Evolutionary conservation across 2,329 filamentous ascomycete species (phyloP).

Genomic region (Esteya vermicola): DNA sequence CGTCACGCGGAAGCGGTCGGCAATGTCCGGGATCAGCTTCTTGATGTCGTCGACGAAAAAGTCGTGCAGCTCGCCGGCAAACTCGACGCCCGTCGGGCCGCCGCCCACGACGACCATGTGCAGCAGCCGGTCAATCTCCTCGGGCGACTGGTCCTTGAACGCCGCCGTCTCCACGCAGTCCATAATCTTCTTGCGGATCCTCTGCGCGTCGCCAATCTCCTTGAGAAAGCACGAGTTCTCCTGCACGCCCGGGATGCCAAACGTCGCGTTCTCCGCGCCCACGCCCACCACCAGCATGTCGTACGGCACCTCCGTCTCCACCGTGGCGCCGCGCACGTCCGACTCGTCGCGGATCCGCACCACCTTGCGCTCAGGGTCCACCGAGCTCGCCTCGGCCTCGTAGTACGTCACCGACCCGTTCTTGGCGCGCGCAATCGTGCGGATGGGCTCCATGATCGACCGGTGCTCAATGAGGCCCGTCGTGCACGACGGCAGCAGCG

Average conservation of each 20-base stretch:
- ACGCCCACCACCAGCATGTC: conserved; percentile 98
- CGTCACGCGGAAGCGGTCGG: conserved; percentile 90
- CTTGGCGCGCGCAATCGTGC: conserved; percentile 91
- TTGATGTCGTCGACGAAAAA: conserved; percentile 98
- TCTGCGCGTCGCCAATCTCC: conserved; percentile 91
- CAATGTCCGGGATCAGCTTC: conserved; percentile 95
- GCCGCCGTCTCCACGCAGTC: conserved; percentile 97
- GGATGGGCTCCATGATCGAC: conserved; percentile 98
- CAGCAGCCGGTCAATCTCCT: conserved; percentile 84
- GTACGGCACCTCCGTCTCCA: conserved; percentile 81
- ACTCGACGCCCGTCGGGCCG: conserved; percentile 94
- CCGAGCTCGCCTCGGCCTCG: conserved; percentile 91
- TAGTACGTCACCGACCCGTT: conserved; percentile 89
- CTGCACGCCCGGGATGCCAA: conserved; percentile 88
- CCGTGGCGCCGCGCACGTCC: conserved; percentile 72
- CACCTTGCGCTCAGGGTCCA: conserved; percentile 82
- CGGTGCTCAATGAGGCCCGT: conserved; percentile 96
- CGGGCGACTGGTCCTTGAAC: conserved; percentile 85
- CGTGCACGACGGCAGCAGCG: conserved; percentile 90
- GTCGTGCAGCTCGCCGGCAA: conserved; percentile 94
- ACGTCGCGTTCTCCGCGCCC: conserved; percentile 95
- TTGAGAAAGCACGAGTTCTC: conserved; percentile 98
- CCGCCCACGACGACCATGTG: conserved; percentile 96
- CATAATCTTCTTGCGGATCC: conserved; percentile 98
- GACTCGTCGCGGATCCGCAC: conserved; percentile 86